Percentiles rank a stretch among this genome's conserved stretches.
Conservation (phyloP, 441 rosid species). For the Mallotus japonicus region DNA sequence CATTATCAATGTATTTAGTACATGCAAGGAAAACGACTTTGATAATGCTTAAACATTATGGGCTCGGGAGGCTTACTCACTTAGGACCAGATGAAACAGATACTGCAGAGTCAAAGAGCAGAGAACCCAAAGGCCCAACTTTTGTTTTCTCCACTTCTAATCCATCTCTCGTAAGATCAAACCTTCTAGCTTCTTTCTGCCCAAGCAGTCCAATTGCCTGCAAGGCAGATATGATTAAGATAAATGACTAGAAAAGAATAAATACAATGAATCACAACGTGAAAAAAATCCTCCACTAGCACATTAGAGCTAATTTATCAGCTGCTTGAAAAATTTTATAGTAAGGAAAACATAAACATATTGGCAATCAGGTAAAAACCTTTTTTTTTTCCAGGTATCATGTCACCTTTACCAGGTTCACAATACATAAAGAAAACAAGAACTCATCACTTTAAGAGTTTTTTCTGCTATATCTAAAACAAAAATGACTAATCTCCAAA, state of each 20-base stretch:
- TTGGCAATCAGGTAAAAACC: background rate
- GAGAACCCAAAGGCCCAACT: conserved; percentile 88
- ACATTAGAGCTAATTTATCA: background rate
- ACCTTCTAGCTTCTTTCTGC: conserved; percentile 54
- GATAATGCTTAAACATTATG: background rate
- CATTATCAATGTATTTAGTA: background rate
- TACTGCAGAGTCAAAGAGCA: conserved; percentile 86
- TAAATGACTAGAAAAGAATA: conserved; percentile 19
- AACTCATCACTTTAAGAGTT: conserved; percentile 7
- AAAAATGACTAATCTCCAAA: background rate
- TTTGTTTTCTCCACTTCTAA: conserved; percentile 68
- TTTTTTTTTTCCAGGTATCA: conserved; percentile 5
- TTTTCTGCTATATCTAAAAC: background rate
- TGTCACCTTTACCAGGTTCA: background rate
- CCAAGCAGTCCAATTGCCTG: conserved; percentile 65
- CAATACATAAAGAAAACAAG: background rate
- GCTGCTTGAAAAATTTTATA: background rate
- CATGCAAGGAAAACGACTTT: background rate
- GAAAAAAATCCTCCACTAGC: background rate
- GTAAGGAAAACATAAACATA: background rate
- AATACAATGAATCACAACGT: background rate
- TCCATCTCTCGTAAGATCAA: conserved; percentile 66
- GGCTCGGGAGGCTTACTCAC: conserved; percentile 48
- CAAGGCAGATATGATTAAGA: conserved; percentile 23
- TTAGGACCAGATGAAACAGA: conserved; percentile 62